Percentiles rank a stretch among this genome's conserved stretches.
Evolutionary conservation across 1,284 basidiomycete genomes (phyloP).

Genomic region (Anthracocystis walkeri): DNA sequence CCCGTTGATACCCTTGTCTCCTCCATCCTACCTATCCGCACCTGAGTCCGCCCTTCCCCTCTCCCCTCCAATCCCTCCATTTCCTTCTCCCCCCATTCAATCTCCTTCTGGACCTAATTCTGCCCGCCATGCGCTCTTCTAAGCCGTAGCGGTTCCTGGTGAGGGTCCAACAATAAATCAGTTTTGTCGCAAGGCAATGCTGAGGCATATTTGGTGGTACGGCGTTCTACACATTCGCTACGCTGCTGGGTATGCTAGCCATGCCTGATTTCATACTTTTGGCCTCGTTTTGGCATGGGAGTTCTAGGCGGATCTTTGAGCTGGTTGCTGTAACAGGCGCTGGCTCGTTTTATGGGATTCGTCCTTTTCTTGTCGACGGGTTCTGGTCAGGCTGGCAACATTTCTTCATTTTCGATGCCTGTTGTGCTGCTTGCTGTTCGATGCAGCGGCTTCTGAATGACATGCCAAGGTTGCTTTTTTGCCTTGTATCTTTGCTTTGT

Average conservation of each 20-base stretch:
- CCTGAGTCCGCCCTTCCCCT: neutral
- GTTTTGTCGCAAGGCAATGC: slow-evolving; percentile 2
- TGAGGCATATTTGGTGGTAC: slow-evolving; percentile 34
- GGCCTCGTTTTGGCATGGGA: slow-evolving; percentile 21
- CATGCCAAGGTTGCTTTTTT: neutral
- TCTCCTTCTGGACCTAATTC: slow-evolving; percentile 45
- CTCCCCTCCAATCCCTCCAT: neutral
- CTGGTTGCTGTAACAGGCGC: slow-evolving; percentile 52
- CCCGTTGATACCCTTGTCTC: neutral
- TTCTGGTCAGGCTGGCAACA: slow-evolving; percentile 42
- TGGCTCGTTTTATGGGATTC: slow-evolving; percentile 14
- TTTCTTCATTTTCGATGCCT: neutral
- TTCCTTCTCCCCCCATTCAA: neutral
- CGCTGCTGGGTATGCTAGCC: slow-evolving; percentile 41
- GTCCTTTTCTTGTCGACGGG: slow-evolving; percentile 29
- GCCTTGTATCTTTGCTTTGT: neutral
- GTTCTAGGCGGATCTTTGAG: slow-evolving; percentile 10
- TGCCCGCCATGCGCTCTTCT: slow-evolving; percentile 52
- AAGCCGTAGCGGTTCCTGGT: slow-evolving; percentile 59
- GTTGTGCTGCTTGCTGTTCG: too few species aligned
- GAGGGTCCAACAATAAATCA: slow-evolving; percentile 51
- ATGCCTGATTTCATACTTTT: slow-evolving; percentile 18
- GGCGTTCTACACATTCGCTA: slow-evolving; percentile 51
- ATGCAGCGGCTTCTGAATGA: too few species aligned
- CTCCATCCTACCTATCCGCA: neutral